Percentiles rank a stretch among this genome's conserved stretches.
Evolutionary conservation across 202 grass and related monocot species (phyloP).

Genomic region (Panicum virgatum): DNA sequence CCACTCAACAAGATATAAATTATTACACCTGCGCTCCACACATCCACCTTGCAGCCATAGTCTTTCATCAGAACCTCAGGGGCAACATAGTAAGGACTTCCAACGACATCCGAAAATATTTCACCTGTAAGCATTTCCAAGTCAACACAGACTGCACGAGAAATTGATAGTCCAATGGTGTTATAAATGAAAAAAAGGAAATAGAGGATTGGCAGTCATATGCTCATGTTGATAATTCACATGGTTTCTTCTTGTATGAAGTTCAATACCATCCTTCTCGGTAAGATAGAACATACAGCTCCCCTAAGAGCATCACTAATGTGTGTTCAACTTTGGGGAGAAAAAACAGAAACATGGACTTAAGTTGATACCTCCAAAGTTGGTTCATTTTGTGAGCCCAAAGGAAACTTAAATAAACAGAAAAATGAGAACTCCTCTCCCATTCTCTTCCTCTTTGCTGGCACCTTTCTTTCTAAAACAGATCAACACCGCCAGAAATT

Average conservation of each 20-base stretch:
- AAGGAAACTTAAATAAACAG: background rate
- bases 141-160: slow-evolving; percentile 20
- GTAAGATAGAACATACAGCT: slow-evolving; percentile 24
- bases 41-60: slow-evolving; percentile 80
- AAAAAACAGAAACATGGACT: background rate
- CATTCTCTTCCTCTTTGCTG: too few relatives aligned
- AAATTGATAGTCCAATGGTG: slow-evolving; percentile 6
- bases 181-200: background rate
- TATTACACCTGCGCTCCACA: slow-evolving; percentile 95
- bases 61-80: slow-evolving; percentile 86
- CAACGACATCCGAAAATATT: slow-evolving; percentile 82
- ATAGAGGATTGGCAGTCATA: background rate
- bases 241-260: slow-evolving; percentile 2
- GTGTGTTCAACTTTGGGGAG: background rate
- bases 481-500: background rate
- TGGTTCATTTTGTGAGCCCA: background rate
- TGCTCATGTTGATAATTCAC: slow-evolving; percentile 20
- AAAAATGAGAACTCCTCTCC: background rate
- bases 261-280: background rate
- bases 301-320: background rate
- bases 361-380: background rate
- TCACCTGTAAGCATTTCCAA: slow-evolving; percentile 55
- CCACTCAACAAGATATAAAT: slow-evolving; percentile 93
- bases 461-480: too few relatives aligned
- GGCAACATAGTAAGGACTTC: slow-evolving; percentile 98